These are phyloP conservation scores for Bodo saltans DNA, from an alignment of 78 protist genomes.

Conservation along the genomic window DNA sequence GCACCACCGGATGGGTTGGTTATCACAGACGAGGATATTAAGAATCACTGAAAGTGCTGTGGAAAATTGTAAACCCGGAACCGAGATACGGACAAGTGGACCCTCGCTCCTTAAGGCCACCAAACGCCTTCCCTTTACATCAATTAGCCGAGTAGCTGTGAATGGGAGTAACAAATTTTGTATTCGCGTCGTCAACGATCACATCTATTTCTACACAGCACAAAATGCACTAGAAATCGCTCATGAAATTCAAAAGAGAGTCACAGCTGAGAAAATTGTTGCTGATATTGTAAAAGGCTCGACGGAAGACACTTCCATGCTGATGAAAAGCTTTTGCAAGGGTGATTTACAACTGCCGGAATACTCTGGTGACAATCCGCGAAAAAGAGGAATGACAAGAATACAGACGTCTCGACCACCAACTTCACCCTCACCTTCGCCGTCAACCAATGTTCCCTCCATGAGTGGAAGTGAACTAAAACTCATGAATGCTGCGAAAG, in stretches of 20 bases:
- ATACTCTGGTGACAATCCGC: too few species aligned
- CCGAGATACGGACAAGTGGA: neutral
- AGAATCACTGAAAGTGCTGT: neutral
- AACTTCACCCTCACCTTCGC: too few species aligned
- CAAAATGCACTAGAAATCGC: neutral
- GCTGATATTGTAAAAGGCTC: too few species aligned
- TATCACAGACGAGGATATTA: neutral
- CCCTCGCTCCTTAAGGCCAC: neutral
- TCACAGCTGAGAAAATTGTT: too few species aligned
- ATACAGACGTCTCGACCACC: too few species aligned
- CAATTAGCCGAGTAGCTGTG: neutral
- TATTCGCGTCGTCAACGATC: neutral
- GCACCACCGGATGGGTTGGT: neutral
- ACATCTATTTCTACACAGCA: neutral
- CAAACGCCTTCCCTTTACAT: neutral
- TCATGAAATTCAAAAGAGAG: neutral
- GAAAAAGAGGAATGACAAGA: too few species aligned
- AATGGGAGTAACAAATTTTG: neutral
- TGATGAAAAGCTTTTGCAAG: too few species aligned
- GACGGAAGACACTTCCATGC: too few species aligned
- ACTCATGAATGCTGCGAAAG: too few species aligned
- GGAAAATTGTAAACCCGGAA: neutral
- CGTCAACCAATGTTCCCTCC: too few species aligned
- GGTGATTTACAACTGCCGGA: too few species aligned
- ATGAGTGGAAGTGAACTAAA: too few species aligned